phyloP scores from a whole-genome alignment of 2,329 filamentous ascomycete genomes.

The Penicillium decumbens region DNA sequence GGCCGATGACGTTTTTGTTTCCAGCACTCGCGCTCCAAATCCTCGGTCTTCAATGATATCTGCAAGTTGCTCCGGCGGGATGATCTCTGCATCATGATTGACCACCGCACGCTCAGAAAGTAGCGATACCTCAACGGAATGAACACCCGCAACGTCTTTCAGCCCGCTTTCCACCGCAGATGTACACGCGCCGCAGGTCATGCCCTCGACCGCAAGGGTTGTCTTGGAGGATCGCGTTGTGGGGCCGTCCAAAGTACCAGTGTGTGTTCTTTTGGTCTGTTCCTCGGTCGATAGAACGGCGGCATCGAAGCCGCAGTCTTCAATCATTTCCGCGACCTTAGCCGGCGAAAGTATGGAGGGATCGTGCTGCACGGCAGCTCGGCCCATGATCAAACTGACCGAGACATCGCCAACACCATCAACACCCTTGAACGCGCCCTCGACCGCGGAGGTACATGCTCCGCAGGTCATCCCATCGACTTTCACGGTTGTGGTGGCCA shows the following conservation, averaged over 20 bases:
- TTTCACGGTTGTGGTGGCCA: constrained; percentile 86
- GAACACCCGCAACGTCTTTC: constrained; percentile 67
- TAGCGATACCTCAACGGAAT: constrained; percentile 73
- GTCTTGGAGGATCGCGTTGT: constrained; percentile 54
- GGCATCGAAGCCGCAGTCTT: constrained; percentile 88
- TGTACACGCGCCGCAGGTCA: constrained; percentile 89
- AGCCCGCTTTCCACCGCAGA: constrained; percentile 79
- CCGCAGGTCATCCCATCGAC: constrained; percentile 87
- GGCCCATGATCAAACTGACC: constrained; percentile 89
- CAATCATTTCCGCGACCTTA: constrained; percentile 75
- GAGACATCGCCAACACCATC: constrained; percentile 80
- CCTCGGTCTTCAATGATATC: constrained; percentile 64
- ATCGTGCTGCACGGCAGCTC: constrained; percentile 91
- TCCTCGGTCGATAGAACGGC: constrained; percentile 77
- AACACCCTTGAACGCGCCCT: constrained; percentile 79
- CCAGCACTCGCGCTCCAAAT: constrained; percentile 74
- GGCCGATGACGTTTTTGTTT: constrained; percentile 52
- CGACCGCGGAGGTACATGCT: constrained; percentile 91
- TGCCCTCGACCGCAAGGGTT: constrained; percentile 74
- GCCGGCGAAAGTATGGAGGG: constrained; percentile 68
- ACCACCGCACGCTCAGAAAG: constrained; percentile 81
- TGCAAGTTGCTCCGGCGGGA: constrained; percentile 52
- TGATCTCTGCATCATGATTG: constrained; percentile 63
- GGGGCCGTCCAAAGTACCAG: constrained; percentile 25
- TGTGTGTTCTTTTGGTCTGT: constrained; percentile 37